These are phyloP conservation scores for Apiotrichum sp. DNA, from an alignment of 1,284 basidiomycete genomes.

Conservation along the genomic window DNA sequence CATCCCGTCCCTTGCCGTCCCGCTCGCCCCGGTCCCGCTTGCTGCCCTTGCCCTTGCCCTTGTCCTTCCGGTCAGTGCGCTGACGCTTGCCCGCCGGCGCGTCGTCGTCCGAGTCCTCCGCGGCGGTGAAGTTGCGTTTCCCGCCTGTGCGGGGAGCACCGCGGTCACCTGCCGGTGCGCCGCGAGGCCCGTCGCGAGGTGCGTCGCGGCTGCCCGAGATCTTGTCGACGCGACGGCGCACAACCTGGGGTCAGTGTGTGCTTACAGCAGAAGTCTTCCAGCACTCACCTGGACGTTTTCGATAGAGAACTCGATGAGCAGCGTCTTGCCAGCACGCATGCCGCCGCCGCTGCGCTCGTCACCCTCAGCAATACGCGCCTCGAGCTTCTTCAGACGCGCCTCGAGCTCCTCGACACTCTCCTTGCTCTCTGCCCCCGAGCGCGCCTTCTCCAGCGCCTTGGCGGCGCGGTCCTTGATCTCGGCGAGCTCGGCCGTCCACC, in stretches of 20 bases:
- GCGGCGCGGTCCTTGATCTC: slow-evolving; percentile 59
- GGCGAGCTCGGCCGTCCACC: slow-evolving; percentile 77
- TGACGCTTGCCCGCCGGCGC: slow-evolving; percentile 4
- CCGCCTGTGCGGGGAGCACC: slow-evolving; percentile 2
- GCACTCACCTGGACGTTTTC: slow-evolving; percentile 78
- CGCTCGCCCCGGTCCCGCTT: not conserved
- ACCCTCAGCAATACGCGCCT: slow-evolving; percentile 36
- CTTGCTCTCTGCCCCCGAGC: slow-evolving; percentile 14
- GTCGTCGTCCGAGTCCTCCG: slow-evolving; percentile 32
- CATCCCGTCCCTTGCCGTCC: not conserved
- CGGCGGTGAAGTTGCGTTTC: slow-evolving; percentile 15
- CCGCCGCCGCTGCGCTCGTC: slow-evolving; percentile 32
- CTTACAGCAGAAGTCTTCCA: not conserved
- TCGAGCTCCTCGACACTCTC: slow-evolving; percentile 46
- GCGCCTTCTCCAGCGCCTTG: slow-evolving; percentile 40
- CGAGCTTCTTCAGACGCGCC: slow-evolving; percentile 49
- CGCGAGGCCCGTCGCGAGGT: not conserved
- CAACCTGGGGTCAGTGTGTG: slow-evolving; percentile 30
- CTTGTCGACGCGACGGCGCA: slow-evolving; percentile 45
- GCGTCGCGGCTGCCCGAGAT: slow-evolving; percentile 15
- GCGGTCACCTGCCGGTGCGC: slow-evolving; percentile 2
- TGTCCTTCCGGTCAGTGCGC: slow-evolving; percentile 1
- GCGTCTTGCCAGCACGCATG: slow-evolving; percentile 54
- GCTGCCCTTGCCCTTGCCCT: not conserved
- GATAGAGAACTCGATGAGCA: slow-evolving; percentile 87